These are phyloP conservation scores for Clarireedia hainanense DNA, from an alignment of 2,329 filamentous ascomycete species.

Conservation along the genomic window DNA sequence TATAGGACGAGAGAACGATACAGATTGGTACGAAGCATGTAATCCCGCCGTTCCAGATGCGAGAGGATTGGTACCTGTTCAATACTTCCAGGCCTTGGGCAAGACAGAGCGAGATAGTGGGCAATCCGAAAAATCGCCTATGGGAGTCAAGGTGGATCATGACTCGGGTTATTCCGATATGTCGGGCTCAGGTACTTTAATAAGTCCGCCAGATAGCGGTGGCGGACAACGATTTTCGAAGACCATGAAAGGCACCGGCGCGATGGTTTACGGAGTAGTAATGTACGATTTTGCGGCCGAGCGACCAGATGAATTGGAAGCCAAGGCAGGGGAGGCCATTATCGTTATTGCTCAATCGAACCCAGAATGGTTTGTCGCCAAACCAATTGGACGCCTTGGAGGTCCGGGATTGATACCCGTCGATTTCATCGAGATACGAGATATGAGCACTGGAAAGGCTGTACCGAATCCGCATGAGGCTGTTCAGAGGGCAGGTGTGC, in stretches of 20 bases:
- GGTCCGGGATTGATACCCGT: constrained; percentile 93
- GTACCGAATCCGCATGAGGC: constrained; percentile 78
- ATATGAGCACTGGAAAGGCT: constrained; percentile 80
- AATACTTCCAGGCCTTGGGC: constrained; percentile 86
- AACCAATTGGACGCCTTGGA: constrained; percentile 95
- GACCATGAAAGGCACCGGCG: constrained; percentile 56
- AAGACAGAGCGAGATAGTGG: constrained; percentile 87
- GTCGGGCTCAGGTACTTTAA: constrained; percentile 28
- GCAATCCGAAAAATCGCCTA: constrained; percentile 51
- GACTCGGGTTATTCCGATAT: constrained; percentile 82
- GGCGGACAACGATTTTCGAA: constrained; percentile 29
- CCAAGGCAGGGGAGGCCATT: constrained; percentile 90
- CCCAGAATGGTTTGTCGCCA: constrained; percentile 98
- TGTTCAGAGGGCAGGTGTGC: constrained; percentile 80
- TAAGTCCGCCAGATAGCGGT: constrained; percentile 25
- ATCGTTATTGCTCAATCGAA: constrained; percentile 98
- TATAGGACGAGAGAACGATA: constrained; percentile 88
- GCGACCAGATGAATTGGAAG: constrained; percentile 89
- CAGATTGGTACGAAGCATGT: constrained; percentile 97
- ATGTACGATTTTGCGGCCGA: constrained; percentile 96
- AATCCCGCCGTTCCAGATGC: constrained; percentile 84
- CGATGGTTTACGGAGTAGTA: constrained; percentile 94
- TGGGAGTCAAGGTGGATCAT: constrained; percentile 59
- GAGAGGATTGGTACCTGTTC: constrained; percentile 84
- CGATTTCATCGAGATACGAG: constrained; percentile 91